Percentiles rank a stretch among this genome's conserved stretches.
phyloP scores from a whole-genome alignment of 768 basidiomycete species.

The Hydnum rufescens region DNA sequence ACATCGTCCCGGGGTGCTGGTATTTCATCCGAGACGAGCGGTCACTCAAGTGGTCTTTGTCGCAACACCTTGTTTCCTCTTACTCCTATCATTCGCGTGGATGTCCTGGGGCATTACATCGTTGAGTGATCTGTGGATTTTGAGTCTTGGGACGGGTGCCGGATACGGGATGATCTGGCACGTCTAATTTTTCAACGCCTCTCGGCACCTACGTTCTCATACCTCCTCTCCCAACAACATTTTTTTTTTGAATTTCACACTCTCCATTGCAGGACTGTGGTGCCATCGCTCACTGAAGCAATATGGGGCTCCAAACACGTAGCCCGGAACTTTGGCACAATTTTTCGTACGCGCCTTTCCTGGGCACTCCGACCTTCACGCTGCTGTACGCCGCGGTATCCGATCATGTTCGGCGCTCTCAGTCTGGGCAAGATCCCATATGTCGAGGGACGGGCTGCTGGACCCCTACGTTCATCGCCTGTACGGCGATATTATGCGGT shows the following conservation, averaged over 20 bases:
- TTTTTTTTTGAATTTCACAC: too few relatives aligned
- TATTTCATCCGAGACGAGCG: slow-evolving; percentile 18
- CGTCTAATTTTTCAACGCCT: background rate
- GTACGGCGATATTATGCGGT: slow-evolving; percentile 24
- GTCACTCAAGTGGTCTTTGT: slow-evolving; percentile 48
- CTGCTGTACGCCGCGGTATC: slow-evolving; percentile 60
- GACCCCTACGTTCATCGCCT: slow-evolving; percentile 41
- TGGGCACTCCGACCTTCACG: slow-evolving; percentile 57
- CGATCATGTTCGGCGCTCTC: slow-evolving; percentile 26
- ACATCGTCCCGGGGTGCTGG: slow-evolving; percentile 19
- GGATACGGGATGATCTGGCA: slow-evolving; percentile 47
- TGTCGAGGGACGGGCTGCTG: slow-evolving; percentile 48
- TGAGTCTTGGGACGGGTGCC: slow-evolving; percentile 47
- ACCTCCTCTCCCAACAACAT: background rate
- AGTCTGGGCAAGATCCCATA: slow-evolving; percentile 16
- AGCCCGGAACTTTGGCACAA: slow-evolving; percentile 44
- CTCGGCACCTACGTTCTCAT: slow-evolving; percentile 1
- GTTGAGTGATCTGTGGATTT: slow-evolving; percentile 39
- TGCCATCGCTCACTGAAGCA: slow-evolving; percentile 49
- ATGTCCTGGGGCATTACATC: slow-evolving; percentile 29
- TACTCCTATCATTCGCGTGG: slow-evolving; percentile 36
- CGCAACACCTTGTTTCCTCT: slow-evolving; percentile 24
- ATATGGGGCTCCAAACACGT: slow-evolving; percentile 53
- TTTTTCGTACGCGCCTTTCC: slow-evolving; percentile 52
- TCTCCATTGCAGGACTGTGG: slow-evolving; percentile 17